These are phyloP conservation scores for Gnomoniopsis smithogilvyi DNA, from an alignment of 2,329 filamentous ascomycete species.

Conservation along the genomic window DNA sequence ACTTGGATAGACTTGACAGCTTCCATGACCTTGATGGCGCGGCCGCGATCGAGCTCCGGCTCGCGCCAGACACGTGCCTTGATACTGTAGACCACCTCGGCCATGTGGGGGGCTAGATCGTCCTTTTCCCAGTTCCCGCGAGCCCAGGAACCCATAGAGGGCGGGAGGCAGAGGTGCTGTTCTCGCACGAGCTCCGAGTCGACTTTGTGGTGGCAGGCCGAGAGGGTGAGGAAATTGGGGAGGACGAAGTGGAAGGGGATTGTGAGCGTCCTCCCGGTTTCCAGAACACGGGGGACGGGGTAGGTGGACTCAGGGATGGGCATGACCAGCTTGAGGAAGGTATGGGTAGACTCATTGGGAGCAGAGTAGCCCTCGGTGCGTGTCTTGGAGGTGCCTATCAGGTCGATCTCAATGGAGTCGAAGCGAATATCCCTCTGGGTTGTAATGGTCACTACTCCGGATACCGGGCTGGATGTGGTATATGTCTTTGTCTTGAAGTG, in stretches of 20 bases:
- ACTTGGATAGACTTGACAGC: constrained; percentile 45
- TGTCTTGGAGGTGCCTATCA: constrained; percentile 49
- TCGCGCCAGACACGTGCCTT: constrained; percentile 41
- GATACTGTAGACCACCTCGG: constrained; percentile 50
- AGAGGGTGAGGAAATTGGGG: constrained; percentile 54
- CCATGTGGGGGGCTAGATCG: constrained; percentile 54
- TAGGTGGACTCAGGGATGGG: constrained; percentile 46
- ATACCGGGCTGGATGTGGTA: constrained; percentile 49
- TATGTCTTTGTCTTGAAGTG: constrained; percentile 55
- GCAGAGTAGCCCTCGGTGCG: constrained; percentile 49
- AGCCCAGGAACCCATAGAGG: constrained; percentile 36
- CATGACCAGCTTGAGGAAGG: constrained; percentile 55
- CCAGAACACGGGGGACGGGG: constrained; percentile 44
- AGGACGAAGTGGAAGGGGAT: constrained; percentile 60
- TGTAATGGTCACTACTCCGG: constrained; percentile 46
- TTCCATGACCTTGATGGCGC: constrained; percentile 35
- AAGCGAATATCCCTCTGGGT: constrained; percentile 44
- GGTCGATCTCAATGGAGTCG: constrained; percentile 49
- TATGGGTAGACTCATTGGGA: constrained; percentile 46
- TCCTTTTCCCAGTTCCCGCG: constrained; percentile 48
- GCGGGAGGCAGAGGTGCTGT: constrained; percentile 51
- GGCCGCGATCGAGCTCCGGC: constrained; percentile 24
- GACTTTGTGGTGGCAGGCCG: constrained; percentile 51
- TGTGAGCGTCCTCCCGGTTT: constrained; percentile 44
- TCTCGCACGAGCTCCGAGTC: constrained; percentile 44